Evolutionary conservation across 192 early-diverging fungal species (phyloP), one percentile per base, ranked within the genome.

Genomic region (Thamnidium elegans): DNA sequence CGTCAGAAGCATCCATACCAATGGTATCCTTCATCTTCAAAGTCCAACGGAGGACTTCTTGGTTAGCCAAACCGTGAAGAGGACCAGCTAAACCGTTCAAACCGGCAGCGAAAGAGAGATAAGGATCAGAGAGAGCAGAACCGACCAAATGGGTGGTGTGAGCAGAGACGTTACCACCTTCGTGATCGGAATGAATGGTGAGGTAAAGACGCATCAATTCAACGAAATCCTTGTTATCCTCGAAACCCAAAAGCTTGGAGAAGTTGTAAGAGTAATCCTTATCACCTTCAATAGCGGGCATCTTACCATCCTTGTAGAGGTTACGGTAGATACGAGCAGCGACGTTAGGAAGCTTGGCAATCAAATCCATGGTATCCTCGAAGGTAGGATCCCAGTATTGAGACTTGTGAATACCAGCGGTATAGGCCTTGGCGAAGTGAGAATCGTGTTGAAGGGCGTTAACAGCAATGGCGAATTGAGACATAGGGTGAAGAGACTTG

Each of bases 151-250:
- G 74, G 60, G 74, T 68, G 51, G 97, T 92, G 85, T 99, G 97
- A 56, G 97, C 97, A 68, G 91, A 94, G 81, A 97, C 97, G 79
- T 99, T 99, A 75, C 97, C 97, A 76, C 97, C 97, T 85, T 99
- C 97, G 88, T 99, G 97, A 83, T 99, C 97, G 67, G 95, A 96
- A 91, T 99, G 97, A 80, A 99, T 97, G 76, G 93, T 94, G 73
- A 99, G 82, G 88, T 99, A 99, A 70, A 99, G 83, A 65, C 97
- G 92, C 91, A 99, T 94, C 72, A 99, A 89, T 75, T 99, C 97
- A 53, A 93, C 82, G 81, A 99, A 99, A 60, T 89, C 83, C 77
- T 87, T 81, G 81, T 87, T 92, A 62, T 92, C 86, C 50, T 81
- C 84, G 81, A 86, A 99, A 63, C 97, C 97, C 14, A 99, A 85